Evolutionary conservation across 179 eudicot genomes (phyloP), one percentile per base, ranked within the genome.

Genomic region (Camellia oleifera): DNA sequence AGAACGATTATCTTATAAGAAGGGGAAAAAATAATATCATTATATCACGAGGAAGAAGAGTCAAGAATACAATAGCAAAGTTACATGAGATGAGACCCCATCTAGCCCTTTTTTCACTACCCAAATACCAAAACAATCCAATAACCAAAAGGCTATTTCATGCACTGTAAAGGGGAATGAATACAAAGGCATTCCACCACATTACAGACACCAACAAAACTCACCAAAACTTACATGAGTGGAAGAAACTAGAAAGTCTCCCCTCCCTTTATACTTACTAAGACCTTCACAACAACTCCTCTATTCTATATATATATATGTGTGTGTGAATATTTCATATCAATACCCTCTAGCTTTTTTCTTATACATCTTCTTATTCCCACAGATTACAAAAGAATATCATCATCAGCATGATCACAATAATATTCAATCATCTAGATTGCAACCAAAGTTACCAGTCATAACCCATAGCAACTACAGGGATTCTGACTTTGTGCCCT

Each of bases 401-500:
- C 18, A 44, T 69, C 54, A 81, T 60, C 48, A 40, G 9, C 60
- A 54, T 54, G 7, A 81, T 50, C 60, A 15, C 13, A 40, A 54
- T 53, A 13, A 73, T n/a, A 17, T 46, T 20, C 17, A 40, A 57
- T 50, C 26, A 11, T 12, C 13, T 26, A 5, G 76, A 74, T 4
- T 23, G 10, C 42, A 18, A 52, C 56, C 80, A 50, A 67, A 77
- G 52, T 76, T 90, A 94, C 83, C 93, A 80, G 69, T 89, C 75
- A 81, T 89, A 90, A 67, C 97, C 95, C 97, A 89, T 92, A 20
- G 94, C 98, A 69, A 90, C 93, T 7, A 96, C 97, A 2, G 98
- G 99, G 77, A 96, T 91, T 78, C 93, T 89, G 65, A 96, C 98
- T 84, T 86, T 96, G 81, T 96, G 99, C 63, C 98, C 94, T 87